These are phyloP conservation scores for Phytophthora foliorum DNA, from an alignment of 352 stramenopile species.

Conservation along the genomic window DNA sequence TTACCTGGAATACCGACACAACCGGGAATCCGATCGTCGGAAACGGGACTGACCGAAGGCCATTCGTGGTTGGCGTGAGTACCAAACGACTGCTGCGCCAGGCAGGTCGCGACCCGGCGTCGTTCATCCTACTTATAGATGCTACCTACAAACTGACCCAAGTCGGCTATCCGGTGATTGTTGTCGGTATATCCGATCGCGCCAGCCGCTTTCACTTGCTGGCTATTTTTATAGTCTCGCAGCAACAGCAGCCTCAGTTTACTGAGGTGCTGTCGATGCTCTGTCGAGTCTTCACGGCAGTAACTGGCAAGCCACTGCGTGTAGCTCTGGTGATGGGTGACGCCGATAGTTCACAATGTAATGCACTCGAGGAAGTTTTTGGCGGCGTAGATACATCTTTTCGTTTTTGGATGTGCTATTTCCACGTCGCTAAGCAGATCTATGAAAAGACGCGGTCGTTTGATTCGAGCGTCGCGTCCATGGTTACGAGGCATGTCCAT, in stretches of 20 bases:
- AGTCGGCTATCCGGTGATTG: constrained; percentile 9
- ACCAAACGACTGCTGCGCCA: constrained; percentile 2
- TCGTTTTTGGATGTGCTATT: constrained; percentile 37
- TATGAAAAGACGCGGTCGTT: constrained; percentile 28
- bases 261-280: background rate
- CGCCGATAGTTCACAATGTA: constrained; percentile 22
- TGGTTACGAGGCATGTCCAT: too few species aligned
- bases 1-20: background rate
- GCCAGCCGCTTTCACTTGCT: constrained; percentile 20
- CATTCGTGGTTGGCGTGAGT: background rate
- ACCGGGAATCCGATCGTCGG: background rate
- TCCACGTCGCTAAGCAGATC: constrained; percentile 39
- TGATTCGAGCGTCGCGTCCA: background rate
- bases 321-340: constrained; percentile 22
- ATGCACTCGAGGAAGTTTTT: constrained; percentile 11
- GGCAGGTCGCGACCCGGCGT: background rate
- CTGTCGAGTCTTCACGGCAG: background rate
- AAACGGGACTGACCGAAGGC: background rate
- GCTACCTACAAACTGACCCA: constrained; percentile 28
- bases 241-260: background rate
- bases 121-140: constrained; percentile 22
- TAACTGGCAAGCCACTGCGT: background rate
- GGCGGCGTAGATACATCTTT: background rate
- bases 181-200: constrained; percentile 18
- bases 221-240: constrained; percentile 9